Evolutionary conservation across 768 basidiomycete genomes (phyloP).

Genomic region (Mrakia frigida): DNA sequence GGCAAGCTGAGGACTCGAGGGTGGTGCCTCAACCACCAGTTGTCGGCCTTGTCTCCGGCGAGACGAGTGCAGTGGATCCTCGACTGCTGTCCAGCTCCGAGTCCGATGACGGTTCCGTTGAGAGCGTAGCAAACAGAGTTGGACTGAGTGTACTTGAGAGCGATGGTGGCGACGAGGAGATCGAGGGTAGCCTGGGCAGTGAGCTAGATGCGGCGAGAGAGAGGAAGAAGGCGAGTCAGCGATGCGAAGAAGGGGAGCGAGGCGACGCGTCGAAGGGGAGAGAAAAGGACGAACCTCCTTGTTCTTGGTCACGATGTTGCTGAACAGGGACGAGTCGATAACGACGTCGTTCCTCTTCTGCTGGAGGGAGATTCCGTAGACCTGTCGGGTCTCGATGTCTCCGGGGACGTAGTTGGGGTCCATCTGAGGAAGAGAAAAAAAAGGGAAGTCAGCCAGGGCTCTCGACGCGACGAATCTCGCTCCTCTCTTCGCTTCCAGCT

Average conservation of each 20-base stretch:
- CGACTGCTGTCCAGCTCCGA: conserved; percentile 97
- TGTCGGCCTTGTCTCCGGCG: conserved; percentile 94
- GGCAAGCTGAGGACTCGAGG: conserved; percentile 84
- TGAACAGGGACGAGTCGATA: conserved; percentile 72
- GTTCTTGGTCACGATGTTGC: conserved; percentile 82
- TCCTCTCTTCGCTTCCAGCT: no score
- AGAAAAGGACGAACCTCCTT: conserved; percentile 58
- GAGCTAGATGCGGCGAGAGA: conserved; percentile 51
- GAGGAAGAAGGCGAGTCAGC: background rate
- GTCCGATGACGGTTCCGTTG: conserved; percentile 85
- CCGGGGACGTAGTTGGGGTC: conserved; percentile 75
- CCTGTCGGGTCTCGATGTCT: conserved; percentile 84
- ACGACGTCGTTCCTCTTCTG: conserved; percentile 86
- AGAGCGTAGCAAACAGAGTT: conserved; percentile 96
- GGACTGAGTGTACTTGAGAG: conserved; percentile 98
- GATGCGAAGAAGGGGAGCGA: background rate
- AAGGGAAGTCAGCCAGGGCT: background rate
- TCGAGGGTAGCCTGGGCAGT: conserved; percentile 74
- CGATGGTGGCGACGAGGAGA: conserved; percentile 89
- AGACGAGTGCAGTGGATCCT: conserved; percentile 99
- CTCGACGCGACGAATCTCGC: background rate
- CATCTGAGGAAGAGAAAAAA: conserved; percentile 54
- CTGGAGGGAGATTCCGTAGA: conserved; percentile 84
- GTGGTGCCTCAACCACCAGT: conserved; percentile 99
- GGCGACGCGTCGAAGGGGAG: no score